phyloP scores from a whole-genome alignment of 2,329 filamentous ascomycete species.

The Ceratocystiopsis sp. region DNA sequence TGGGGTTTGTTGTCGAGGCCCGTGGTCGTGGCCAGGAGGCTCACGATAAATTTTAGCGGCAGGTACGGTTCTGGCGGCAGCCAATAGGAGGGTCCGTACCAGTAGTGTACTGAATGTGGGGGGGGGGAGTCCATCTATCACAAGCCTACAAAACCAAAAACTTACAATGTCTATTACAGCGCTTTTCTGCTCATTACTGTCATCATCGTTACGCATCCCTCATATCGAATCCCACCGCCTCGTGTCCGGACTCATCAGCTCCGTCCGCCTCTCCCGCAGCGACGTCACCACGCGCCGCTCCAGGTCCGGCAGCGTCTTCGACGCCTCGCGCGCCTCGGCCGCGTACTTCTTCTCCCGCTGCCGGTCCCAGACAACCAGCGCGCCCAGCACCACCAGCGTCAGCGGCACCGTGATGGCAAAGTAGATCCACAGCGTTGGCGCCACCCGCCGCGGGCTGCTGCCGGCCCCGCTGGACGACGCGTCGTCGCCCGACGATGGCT shows the following conservation, averaged over 20 bases:
- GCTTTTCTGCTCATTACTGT: not conserved
- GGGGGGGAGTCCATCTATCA: no score
- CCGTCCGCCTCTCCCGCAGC: slow-evolving; percentile 38
- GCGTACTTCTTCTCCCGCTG: slow-evolving; percentile 30
- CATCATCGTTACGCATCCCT: not conserved
- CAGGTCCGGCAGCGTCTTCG: slow-evolving; percentile 37
- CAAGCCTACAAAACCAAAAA: no score
- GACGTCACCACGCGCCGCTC: slow-evolving; percentile 39
- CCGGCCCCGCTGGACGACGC: slow-evolving; percentile 18
- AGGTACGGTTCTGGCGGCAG: no score
- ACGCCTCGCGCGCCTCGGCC: slow-evolving; percentile 32
- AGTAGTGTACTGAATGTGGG: no score
- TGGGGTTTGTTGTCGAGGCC: not conserved
- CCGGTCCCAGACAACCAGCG: slow-evolving; percentile 38
- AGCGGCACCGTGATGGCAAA: slow-evolving; percentile 43
- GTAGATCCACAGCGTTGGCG: slow-evolving; percentile 42
- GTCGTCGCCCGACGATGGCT: slow-evolving; percentile 17
- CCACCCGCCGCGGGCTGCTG: slow-evolving; percentile 18
- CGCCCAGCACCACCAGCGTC: slow-evolving; percentile 34
- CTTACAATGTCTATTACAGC: no score
- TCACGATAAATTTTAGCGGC: no score
- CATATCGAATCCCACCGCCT: slow-evolving; percentile 7
- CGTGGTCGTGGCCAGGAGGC: no score
- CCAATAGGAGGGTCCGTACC: no score
- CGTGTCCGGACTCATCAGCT: slow-evolving; percentile 14